Evolutionary conservation across 2,329 filamentous ascomycete species (phyloP), one percentile per base, ranked within the genome.

Genomic region (Penicillium oxalicum): DNA sequence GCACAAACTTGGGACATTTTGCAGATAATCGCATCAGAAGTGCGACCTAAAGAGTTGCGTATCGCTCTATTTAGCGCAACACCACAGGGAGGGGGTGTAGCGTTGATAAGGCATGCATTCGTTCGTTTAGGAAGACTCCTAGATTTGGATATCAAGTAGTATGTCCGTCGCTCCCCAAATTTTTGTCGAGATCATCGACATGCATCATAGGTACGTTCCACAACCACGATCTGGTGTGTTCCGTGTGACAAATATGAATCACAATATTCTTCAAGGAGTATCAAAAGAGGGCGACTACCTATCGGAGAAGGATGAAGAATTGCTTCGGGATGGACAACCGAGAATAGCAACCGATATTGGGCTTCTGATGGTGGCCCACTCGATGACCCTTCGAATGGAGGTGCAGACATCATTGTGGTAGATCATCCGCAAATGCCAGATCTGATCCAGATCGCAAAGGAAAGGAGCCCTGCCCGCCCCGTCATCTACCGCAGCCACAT

Each of bases 401-500:
- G 87, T 53, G 87, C 86, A 2, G 81, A 91, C 65, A 72, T 91
- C 32, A 77, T 91, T 50, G 76, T 91, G 50, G 82, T 90, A 49
- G 87, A 91, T 56, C 86, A 90, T 55, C 86, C 86, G 2, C 87
- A 90, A 65, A 88, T 91, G 84, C 85, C 86, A 3, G 79, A 78
- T 5, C 74, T 91, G 32, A 86, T 90, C 46, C 81, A 82, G 5
- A 70, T 90, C 27, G 83, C 87, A 62, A 90, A 88, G 71, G 73
- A 79, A 49, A 51, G 85, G 85, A 2, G 84, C 85, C 0, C 66
- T 82, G 24, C 79, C 27, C 39, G 87, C 9, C 87, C 87, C 0
- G 82, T 91, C n/a, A 78, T 91, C 34, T 91, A 86, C 70, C 80
- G 86, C 50, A 88, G 84, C 40, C 86, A 90, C 64, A 90, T 91